These are phyloP conservation scores for Tripterygium wilfordii DNA, from an alignment of 177 flowering plant species.

Conservation along the genomic window DNA sequence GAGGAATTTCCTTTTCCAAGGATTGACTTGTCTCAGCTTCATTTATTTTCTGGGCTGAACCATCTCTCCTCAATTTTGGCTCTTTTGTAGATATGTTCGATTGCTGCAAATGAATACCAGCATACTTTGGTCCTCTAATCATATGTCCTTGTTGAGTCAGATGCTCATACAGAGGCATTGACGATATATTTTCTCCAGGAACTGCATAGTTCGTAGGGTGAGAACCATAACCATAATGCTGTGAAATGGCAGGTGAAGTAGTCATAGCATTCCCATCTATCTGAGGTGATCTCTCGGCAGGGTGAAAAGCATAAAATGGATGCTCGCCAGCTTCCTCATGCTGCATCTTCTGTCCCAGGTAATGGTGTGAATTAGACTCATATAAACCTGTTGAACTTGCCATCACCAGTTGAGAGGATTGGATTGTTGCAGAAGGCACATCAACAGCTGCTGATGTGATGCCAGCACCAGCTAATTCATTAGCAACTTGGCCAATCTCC, in stretches of 20 bases:
- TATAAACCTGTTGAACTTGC: constrained; percentile 24
- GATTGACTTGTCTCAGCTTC: constrained; percentile 17
- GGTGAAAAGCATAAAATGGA: constrained; percentile 10
- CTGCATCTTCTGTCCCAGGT: constrained; percentile 28
- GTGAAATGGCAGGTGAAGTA: constrained; percentile 1
- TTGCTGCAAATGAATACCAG: constrained; percentile 20
- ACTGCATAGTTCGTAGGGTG: constrained; percentile 28
- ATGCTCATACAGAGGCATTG: constrained; percentile 19
- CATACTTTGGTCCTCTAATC: constrained; percentile 21
- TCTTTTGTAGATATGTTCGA: constrained; percentile 21
- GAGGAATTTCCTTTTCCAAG: constrained; percentile 10
- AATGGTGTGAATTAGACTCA: constrained; percentile 24
- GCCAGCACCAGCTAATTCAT: constrained; percentile 18
- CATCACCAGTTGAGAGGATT: constrained; percentile 31
- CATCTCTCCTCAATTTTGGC: constrained; percentile 27
- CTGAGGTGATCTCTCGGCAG: constrained; percentile 10
- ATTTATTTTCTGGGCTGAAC: constrained; percentile 16
- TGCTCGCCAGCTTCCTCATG: constrained; percentile 27
- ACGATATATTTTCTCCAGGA: constrained; percentile 20
- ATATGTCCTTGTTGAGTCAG: constrained; percentile 25
- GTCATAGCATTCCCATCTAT: constrained; percentile 18
- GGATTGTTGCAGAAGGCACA: constrained; percentile 16
- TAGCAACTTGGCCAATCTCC: constrained; percentile 22
- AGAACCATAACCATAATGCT: constrained; percentile 23
- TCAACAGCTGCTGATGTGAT: constrained; percentile 19